phyloP scores from a whole-genome alignment of 2,329 filamentous ascomycete species.

The Emericellopsis atlantica region DNA sequence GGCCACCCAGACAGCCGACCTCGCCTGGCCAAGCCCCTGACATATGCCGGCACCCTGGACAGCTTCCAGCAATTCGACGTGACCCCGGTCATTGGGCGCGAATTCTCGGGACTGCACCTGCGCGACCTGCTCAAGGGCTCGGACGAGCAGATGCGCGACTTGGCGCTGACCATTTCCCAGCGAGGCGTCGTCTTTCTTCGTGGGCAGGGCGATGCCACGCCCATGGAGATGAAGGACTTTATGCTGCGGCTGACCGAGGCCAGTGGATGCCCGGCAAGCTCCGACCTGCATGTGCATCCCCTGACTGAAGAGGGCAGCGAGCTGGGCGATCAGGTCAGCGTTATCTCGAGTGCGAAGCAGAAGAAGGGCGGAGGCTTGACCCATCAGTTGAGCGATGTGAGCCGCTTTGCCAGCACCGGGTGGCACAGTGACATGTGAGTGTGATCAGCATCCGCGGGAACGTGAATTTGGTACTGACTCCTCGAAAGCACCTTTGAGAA shows the following conservation, averaged over 20 bases:
- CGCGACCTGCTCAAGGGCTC: slow-evolving; percentile 18
- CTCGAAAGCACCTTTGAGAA: slow-evolving; percentile 36
- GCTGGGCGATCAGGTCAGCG: slow-evolving; percentile 40
- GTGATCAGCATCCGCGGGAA: slow-evolving; percentile 30
- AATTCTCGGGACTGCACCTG: slow-evolving; percentile 26
- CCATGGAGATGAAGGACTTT: slow-evolving; percentile 22
- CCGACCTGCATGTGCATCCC: slow-evolving; percentile 40
- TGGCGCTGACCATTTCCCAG: slow-evolving; percentile 35
- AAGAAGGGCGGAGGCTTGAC: slow-evolving; percentile 39
- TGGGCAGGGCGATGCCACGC: slow-evolving; percentile 20
- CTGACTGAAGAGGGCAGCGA: slow-evolving; percentile 38
- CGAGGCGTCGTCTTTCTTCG: slow-evolving; percentile 24
- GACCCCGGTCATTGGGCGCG: slow-evolving; percentile 36
- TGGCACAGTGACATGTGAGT: slow-evolving; percentile 39
- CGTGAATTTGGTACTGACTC: not conserved
- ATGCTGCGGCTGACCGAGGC: slow-evolving; percentile 19
- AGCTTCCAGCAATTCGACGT: slow-evolving; percentile 14
- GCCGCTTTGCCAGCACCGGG: slow-evolving; percentile 35
- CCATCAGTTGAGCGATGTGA: slow-evolving; percentile 35
- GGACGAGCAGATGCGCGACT: slow-evolving; percentile 38
- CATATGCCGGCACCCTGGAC: slow-evolving; percentile 6
- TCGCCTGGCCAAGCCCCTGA: slow-evolving; percentile 9
- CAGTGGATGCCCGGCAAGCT: slow-evolving; percentile 27
- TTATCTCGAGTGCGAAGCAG: slow-evolving; percentile 42
- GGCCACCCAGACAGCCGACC: slow-evolving; percentile 15